Evolutionary conservation across 2,329 filamentous ascomycete species (phyloP), one percentile per base, ranked within the genome.

Genomic region (Trichoderma harzianum): DNA sequence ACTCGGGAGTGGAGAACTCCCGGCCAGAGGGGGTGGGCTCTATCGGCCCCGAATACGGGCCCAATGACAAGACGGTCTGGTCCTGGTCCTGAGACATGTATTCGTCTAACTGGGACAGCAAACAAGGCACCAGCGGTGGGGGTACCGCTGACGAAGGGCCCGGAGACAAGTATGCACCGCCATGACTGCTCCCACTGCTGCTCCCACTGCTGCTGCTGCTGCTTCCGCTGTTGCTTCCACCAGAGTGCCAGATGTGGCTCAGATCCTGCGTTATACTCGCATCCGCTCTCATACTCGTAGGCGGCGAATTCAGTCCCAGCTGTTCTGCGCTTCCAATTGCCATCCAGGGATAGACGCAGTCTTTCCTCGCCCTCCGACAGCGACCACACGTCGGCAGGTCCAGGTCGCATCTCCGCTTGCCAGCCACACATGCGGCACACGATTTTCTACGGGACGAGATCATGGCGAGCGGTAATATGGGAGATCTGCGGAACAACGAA

Each of bases 341-440:
- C 51, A 70, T 69, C 68, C 68, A 70, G 14, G 68, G 68, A 26
- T 70, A 70, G 4, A 70, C 60, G 21, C 68, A 70, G 16, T 39
- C 34, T 21, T 62, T 61, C 28, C 51, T 57, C 34, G 32, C 24
- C 32, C 21, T 70, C 18, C 47, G 39, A 7, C 68, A 70, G 24
- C 68, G 60, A 16, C 51, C 68, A 61, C 68, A 70, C 11, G 36
- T 21, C 7, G 68, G 68, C 60, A 70, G 24, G 30, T 70, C 68
- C 32, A 70, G 60, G 26, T 70, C 51, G 68, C 68, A 70, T 28
- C 61, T 51, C 58, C 68, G 68, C 51, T 70, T 70, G 68, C 68
- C 68, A 16, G 43, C 68, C 60, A 70, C 68, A 24, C 68, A 70
- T 5, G 68, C 68, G 12, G 68, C 34, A n/a, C 68, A 70, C 55